Evolutionary conservation across 306 rosid species (phyloP).

Genomic region (Betula pendula): DNA sequence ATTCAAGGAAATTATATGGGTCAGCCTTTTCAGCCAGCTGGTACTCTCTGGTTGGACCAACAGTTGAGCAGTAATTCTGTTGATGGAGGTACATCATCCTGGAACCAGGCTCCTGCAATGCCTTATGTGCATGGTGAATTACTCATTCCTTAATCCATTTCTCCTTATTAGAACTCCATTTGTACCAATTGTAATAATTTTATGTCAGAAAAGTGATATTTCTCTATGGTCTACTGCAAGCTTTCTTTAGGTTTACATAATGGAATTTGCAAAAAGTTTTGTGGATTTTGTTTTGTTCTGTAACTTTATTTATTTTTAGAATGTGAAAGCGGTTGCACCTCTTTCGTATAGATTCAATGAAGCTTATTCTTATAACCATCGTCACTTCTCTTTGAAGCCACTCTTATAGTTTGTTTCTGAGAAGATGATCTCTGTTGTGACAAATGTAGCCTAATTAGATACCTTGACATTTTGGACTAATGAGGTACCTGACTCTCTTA

Average conservation of each 20-base stretch:
- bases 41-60: slow-evolving; percentile 77
- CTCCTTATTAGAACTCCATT: slow-evolving; percentile 18
- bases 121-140: slow-evolving; percentile 63
- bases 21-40: slow-evolving; percentile 73
- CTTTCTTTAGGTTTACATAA: background rate
- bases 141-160: slow-evolving; percentile 11
- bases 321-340: slow-evolving; percentile 14
- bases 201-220: background rate
- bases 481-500: slow-evolving; percentile 23
- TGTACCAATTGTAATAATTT: background rate
- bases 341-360: background rate
- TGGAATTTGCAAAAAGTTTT: background rate
- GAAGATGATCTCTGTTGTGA: background rate
- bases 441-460: background rate
- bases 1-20: slow-evolving; percentile 69
- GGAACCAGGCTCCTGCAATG: slow-evolving; percentile 63
- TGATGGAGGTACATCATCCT: slow-evolving; percentile 61
- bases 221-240: background rate
- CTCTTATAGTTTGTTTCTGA: background rate
- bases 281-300: background rate
- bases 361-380: background rate
- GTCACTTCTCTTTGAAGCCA: background rate
- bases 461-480: slow-evolving; percentile 13
- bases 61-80: slow-evolving; percentile 51
- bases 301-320: background rate